A percentile compares a stretch with the other conserved stretches of the same genome.
Conservation (phyloP, 1,284 basidiomycete species). For the Irpex sp. region DNA sequence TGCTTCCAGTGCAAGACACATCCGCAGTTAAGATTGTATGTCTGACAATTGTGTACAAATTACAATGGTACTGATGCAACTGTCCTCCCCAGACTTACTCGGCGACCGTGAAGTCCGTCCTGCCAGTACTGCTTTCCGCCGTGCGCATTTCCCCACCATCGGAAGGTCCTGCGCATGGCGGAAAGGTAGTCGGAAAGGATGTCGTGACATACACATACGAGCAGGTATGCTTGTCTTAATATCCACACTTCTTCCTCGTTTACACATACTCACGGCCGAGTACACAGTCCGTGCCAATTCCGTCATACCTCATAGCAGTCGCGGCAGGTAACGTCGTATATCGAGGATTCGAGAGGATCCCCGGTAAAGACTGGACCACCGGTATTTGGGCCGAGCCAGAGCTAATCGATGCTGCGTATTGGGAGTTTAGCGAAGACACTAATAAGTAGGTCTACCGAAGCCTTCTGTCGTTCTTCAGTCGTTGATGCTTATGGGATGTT, state of each 20-base stretch:
- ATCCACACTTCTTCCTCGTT: background rate
- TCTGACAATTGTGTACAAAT: too few relatives aligned
- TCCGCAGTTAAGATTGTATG: constrained; percentile 74
- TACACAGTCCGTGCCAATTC: constrained; percentile 74
- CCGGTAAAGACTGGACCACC: constrained; percentile 71
- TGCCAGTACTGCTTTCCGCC: constrained; percentile 85
- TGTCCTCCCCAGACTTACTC: constrained; percentile 60
- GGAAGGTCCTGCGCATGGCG: constrained; percentile 61
- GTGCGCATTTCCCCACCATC: constrained; percentile 73
- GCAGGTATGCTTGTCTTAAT: constrained; percentile 45
- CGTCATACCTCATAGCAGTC: constrained; percentile 86
- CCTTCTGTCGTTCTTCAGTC: background rate
- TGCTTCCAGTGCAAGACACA: constrained; percentile 82
- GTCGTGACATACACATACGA: constrained; percentile 62
- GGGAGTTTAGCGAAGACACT: constrained; percentile 88
- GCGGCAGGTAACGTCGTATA: constrained; percentile 84
- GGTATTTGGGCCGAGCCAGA: constrained; percentile 92
- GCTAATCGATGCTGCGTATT: constrained; percentile 74
- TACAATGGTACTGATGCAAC: too few relatives aligned
- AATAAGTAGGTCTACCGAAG: constrained; percentile 43
- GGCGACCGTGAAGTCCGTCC: constrained; percentile 69
- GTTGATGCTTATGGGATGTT: background rate
- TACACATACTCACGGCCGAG: background rate
- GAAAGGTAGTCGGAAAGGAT: constrained; percentile 69
- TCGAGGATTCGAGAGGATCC: constrained; percentile 54